Evolutionary conservation across 2,329 filamentous ascomycete species (phyloP).

Genomic region (Drechslera avenae): DNA sequence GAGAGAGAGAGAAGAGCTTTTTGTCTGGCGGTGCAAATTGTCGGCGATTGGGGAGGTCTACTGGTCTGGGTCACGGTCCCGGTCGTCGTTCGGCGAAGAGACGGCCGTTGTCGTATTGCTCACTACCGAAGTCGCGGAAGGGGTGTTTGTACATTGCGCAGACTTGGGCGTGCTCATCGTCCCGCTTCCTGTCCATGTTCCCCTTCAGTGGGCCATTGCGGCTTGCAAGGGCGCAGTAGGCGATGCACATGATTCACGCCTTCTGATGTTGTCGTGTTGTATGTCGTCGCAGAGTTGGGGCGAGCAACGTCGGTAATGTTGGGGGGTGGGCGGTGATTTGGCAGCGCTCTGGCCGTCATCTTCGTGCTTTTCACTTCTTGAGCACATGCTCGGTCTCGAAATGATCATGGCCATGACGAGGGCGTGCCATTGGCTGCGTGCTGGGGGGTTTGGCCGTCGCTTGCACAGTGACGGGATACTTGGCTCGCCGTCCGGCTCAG

Average conservation of each 20-base stretch:
- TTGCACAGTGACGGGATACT: slow-evolving; percentile 23
- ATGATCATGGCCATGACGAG: no score
- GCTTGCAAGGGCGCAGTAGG: slow-evolving; percentile 51
- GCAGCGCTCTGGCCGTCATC: no score
- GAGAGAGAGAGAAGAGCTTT: no score
- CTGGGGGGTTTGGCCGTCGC: slow-evolving; percentile 10
- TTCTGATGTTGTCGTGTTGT: slow-evolving; percentile 34
- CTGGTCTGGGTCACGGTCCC: no score
- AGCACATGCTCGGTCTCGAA: no score
- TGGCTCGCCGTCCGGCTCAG: slow-evolving; percentile 16
- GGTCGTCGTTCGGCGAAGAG: no score
- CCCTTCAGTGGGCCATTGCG: slow-evolving; percentile 34
- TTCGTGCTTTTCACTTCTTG: no score
- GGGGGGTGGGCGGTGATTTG: no score
- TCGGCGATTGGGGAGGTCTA: no score
- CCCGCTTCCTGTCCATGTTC: slow-evolving; percentile 41
- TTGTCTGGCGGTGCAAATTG: no score
- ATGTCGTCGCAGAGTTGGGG: slow-evolving; percentile 29
- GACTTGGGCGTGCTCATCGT: slow-evolving; percentile 44
- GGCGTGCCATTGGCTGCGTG: background rate
- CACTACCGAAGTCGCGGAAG: slow-evolving; percentile 1
- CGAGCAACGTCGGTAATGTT: slow-evolving; percentile 17
- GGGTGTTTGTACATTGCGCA: no score
- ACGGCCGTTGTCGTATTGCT: slow-evolving; percentile 15
- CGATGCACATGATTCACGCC: slow-evolving; percentile 58